These are phyloP conservation scores for Aureobasidium sp. DNA, from an alignment of 2,329 filamentous ascomycete species.

Conservation along the genomic window DNA sequence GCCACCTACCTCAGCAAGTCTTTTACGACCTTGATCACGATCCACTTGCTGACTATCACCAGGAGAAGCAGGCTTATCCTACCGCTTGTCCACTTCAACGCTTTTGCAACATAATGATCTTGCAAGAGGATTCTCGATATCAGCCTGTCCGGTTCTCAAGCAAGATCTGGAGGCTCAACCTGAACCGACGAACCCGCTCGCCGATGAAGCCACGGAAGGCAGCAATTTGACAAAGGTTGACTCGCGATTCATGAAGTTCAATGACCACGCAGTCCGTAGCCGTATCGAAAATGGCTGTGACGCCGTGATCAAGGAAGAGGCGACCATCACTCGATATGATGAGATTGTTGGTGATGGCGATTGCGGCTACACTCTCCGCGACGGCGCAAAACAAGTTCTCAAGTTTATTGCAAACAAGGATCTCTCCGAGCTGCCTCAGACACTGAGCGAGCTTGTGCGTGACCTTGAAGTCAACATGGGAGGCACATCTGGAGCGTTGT, in stretches of 20 bases:
- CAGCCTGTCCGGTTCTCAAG: conserved; percentile 32
- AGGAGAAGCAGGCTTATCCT: conserved; percentile 34
- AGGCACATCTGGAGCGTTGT: conserved; percentile 79
- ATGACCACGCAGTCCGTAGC: conserved; percentile 31
- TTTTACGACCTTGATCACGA: neutral
- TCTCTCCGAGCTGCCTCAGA: conserved; percentile 66
- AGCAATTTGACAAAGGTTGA: conserved; percentile 22
- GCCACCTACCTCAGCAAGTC: conserved; percentile 34
- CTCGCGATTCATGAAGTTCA: conserved; percentile 31
- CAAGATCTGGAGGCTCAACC: conserved; percentile 31
- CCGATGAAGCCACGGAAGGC: conserved; percentile 14
- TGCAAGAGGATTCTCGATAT: conserved; percentile 38
- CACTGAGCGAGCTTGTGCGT: conserved; percentile 68
- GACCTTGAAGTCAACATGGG: conserved; percentile 78
- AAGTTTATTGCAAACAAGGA: conserved; percentile 52
- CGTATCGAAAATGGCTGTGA: conserved; percentile 36
- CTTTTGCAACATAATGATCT: conserved; percentile 33
- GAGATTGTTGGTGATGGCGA: conserved; percentile 87
- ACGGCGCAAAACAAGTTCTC: conserved; percentile 77
- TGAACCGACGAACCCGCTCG: conserved; percentile 24
- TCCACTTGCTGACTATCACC: neutral
- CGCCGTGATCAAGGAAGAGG: conserved; percentile 69
- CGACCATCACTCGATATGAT: conserved; percentile 72
- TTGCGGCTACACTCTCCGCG: conserved; percentile 87
- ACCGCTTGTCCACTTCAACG: conserved; percentile 38